Conservation (phyloP, 1,139 yeast species). For the Meyerozyma sp. region DNA sequence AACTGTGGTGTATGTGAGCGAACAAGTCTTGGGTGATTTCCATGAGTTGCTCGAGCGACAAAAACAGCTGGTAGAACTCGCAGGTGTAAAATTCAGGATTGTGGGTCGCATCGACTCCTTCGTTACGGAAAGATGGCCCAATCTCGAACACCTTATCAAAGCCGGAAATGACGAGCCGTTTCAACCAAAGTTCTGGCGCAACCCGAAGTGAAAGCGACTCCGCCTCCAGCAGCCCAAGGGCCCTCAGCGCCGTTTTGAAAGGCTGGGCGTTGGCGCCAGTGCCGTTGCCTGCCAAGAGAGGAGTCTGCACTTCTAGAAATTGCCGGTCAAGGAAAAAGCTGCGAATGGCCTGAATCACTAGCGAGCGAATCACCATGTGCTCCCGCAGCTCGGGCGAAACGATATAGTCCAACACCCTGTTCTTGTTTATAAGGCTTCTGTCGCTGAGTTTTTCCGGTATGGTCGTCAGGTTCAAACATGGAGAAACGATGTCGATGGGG, state of each 20-base stretch:
- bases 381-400: slow-evolving; percentile 49
- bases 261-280: slow-evolving; percentile 93
- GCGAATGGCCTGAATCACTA: slow-evolving; percentile 51
- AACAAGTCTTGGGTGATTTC: slow-evolving; percentile 57
- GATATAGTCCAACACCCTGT: slow-evolving; percentile 71
- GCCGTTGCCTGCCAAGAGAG: slow-evolving; percentile 62
- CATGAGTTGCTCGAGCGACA: slow-evolving; percentile 66
- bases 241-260: slow-evolving; percentile 55
- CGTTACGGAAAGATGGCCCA: slow-evolving; percentile 83
- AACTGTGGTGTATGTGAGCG: slow-evolving; percentile 18
- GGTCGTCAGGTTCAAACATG: slow-evolving; percentile 55
- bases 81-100: slow-evolving; percentile 95
- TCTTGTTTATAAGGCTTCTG: slow-evolving; percentile 52
- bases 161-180: slow-evolving; percentile 75
- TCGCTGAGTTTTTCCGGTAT: slow-evolving; percentile 61
- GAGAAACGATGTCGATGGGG: slow-evolving; percentile 52
- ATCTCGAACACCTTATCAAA: slow-evolving; percentile 83
- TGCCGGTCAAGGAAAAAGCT: slow-evolving; percentile 47
- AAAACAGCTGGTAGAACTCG: slow-evolving; percentile 84
- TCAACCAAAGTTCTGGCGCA: slow-evolving; percentile 94
- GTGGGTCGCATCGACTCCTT: slow-evolving; percentile 89
- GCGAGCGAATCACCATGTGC: slow-evolving; percentile 49
- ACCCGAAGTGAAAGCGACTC: slow-evolving; percentile 60
- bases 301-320: slow-evolving; percentile 85
- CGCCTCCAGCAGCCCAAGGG: slow-evolving; percentile 28